Base-by-base conservation (phyloP, 108 stramenopile genomes). In the Cyclotella cryptica region DNA sequence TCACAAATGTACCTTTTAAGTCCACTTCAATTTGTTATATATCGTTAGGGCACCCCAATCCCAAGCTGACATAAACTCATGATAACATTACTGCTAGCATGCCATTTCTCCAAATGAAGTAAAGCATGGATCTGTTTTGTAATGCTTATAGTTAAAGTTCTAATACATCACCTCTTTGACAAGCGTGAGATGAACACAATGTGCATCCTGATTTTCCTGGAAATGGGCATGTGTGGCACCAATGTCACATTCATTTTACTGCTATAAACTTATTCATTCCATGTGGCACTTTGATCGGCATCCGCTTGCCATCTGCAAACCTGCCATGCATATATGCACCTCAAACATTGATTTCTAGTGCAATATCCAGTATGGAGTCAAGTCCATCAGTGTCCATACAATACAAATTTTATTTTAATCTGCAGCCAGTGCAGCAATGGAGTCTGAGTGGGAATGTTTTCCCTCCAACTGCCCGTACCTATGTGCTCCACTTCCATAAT, bases 151-250 rank as follows among this genome's bases (percentile, higher is more conserved):
- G 3, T 51, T 51, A 3, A 3, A 8, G 8, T 51, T 8, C 18
- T 51, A 3, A 19, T n/a, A n/a, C n/a, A n/a, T n/a, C n/a, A 18
- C 49, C 18, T 51, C n/a, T 8, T 51, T 51, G n/a, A 19, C 49
- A 6, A 19, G 49, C 49, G 8, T 51, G 3, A 6, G 19, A 51
- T 22, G n/a, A 47, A 52, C 5, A 52, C 47, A 51, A 55, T n/a
- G 26, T 57, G 8, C 3, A 51, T 6, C 19, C 1, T 19, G 3
- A 77, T 77, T 19, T 79, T 79, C 19, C 86, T 79, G 61, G 81
- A 87, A 17, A 87, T 42, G 0, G 76, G 3, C 19, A 18, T 51
- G n/a, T 19, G 3, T 8, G 8, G 49, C 19, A 19, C 8, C 49
- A 51, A 51, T 19, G 19, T 8, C 1, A 8, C 49, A 51, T 35